Evolutionary conservation across 768 basidiomycete species (phyloP), one percentile per base, ranked within the genome.

Genomic region (Tephrocybe rancida): DNA sequence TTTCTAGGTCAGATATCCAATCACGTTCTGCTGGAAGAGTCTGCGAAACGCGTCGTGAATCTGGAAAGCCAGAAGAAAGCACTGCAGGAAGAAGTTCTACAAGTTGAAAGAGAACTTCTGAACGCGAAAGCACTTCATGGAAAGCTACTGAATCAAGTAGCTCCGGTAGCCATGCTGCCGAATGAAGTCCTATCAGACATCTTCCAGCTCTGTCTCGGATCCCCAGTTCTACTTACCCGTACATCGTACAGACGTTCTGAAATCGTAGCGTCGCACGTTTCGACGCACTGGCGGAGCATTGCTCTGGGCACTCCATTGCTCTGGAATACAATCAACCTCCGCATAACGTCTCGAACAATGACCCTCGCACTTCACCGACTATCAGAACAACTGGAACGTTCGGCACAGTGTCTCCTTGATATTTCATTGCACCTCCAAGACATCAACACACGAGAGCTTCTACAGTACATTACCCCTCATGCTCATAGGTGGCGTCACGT

Each of bases 241-340:
- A 7, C 38, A 48, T 25, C 43, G 32, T 10, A 30, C n/a, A 48
- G 54, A 32, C 63, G 65, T 0, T 74, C 74, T 41, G 71, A 73
- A 48, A 64, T 82, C 7, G 53, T 67, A 1, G 71, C 72, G 10
- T 77, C 80, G 0, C 78, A 77, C 44, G 77, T 82, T 2, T 82
- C 74, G 5, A 64, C 64, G 29, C 65, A 64, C 34, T 83, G 80
- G 79, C 70, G 80, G 18, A 59, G 66, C 11, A 52, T 77, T 11
- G 71, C 73, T 9, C 58, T 77, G 29, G 62, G 63, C 11, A 77
- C 72, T 0, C 74, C 78, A 3, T 61, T 75, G 3, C 62, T 82
- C 1, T 83, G 82, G 82, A 73, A 69, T 34, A 64, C 60, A 27
- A 70, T 81, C 52, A 53, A 67, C 25, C 56, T 77, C 49, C 62